Base-by-base conservation (phyloP, 768 basidiomycete species). In the Suillus plorans region DNA sequence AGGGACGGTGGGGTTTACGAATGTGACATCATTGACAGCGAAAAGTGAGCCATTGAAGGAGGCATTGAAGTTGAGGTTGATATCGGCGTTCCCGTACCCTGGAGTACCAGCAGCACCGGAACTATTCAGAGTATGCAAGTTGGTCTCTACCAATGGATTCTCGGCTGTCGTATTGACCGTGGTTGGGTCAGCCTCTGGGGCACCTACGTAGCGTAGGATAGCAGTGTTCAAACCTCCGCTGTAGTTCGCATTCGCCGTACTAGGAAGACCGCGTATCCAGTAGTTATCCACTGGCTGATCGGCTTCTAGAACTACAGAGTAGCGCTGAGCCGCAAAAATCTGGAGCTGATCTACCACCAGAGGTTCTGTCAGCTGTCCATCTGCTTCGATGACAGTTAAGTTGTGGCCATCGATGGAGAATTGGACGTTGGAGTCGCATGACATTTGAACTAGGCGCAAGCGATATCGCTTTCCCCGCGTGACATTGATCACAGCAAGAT, bases 181-280 rank as follows among this genome's bases (percentile, higher is more conserved):
- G 0, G 76, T 80, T 0, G 85, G 85, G 31, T 85, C 74, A 31
- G 66, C 67, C 14, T 9, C 41, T 3, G 75, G 64, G 1, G 82
- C 84, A 14, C 82, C 83, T 13, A 39, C 62, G 70, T 87, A 87
- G 14, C 82, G 80, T 8, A 86, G 72, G 56, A 86, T 85, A 1
- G 84, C 87, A 16, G 82, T 84, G 71, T 85, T 87, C 28, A 84
- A 66, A n/a, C 85, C 85, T 14, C 76, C 78, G 0, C 62, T 1
- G 53, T 78, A 78, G 9, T 66, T 65, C 2, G 72, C 16, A 22
- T 63, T 69, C 9, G 68, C 55, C 5, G 68, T 18, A 10, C 18
- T 70, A 3, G 81, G 77, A 18, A 72, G 31, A 1, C 81, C 79
- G 20, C 82, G 80, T 37, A 86, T 78, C 84, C 85, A 88, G 73